These are phyloP conservation scores for Tausonia pullulans DNA, from an alignment of 1,284 basidiomycete species.

Conservation along the genomic window DNA sequence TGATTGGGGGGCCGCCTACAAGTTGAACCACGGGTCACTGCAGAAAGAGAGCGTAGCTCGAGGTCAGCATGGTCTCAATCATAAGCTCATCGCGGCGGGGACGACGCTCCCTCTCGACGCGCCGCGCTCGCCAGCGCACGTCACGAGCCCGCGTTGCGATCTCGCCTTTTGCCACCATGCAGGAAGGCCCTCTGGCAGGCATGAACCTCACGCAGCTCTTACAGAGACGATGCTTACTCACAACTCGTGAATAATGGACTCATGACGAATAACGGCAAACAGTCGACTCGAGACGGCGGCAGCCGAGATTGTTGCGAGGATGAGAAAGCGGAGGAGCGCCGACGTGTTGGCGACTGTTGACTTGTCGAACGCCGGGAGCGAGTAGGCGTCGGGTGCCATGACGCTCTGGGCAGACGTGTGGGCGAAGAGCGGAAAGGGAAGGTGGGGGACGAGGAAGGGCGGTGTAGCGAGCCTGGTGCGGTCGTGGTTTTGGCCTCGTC, in stretches of 20 bases:
- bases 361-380: constrained; percentile 35
- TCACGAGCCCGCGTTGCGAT: too few relatives aligned
- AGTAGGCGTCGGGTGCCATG: constrained; percentile 26
- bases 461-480: too few relatives aligned
- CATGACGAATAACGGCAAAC: constrained; percentile 96
- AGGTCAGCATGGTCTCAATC: constrained; percentile 6
- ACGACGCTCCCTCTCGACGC: not conserved
- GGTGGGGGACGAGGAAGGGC: too few relatives aligned
- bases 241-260: constrained; percentile 99
- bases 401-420: too few relatives aligned
- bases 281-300: constrained; percentile 91
- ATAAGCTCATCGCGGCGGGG: not conserved
- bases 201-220: constrained; percentile 4
- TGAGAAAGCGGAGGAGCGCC: constrained; percentile 72
- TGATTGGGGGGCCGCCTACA: constrained; percentile 44
- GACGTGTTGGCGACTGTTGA: constrained; percentile 66
- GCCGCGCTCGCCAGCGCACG: not conserved
- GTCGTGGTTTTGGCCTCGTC: too few relatives aligned
- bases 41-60: constrained; percentile 7
- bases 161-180: not conserved
- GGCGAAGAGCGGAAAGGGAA: too few relatives aligned
- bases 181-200: not conserved
- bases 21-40: constrained; percentile 97
- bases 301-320: constrained; percentile 74
- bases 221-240: constrained; percentile 38